Percentiles rank a stretch among this genome's conserved stretches.
Conservation (phyloP, 768 basidiomycete genomes). For the Lactifluus hygrophoroides region DNA sequence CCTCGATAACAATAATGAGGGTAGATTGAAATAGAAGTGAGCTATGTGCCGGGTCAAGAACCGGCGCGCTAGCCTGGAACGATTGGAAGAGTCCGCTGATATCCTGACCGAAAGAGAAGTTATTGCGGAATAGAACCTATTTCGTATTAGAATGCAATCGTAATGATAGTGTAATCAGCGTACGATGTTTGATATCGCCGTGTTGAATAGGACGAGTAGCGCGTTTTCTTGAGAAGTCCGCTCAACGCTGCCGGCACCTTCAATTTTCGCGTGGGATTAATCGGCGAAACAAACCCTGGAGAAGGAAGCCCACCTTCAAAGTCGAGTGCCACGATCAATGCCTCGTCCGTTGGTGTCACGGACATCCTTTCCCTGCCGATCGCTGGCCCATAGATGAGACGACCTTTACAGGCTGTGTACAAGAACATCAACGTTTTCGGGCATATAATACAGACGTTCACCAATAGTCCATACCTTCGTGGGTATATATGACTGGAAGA, state of each 20-base stretch:
- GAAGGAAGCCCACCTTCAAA: no score
- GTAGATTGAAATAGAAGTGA: constrained; percentile 51
- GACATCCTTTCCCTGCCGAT: no score
- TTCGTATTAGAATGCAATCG: constrained; percentile 26
- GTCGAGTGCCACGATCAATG: no score
- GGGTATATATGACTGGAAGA: no score
- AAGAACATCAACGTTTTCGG: neutral
- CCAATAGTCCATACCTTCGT: no score
- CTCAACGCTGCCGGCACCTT: constrained; percentile 57
- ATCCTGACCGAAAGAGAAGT: constrained; percentile 55
- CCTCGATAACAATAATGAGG: constrained; percentile 57
- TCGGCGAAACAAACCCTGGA: no score
- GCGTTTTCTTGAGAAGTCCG: constrained; percentile 53
- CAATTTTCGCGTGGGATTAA: neutral
- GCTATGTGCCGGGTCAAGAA: constrained; percentile 51
- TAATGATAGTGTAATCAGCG: constrained; percentile 16
- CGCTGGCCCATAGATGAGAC: constrained; percentile 66
- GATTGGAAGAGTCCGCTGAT: constrained; percentile 55
- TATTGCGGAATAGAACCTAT: constrained; percentile 57
- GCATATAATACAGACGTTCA: no score
- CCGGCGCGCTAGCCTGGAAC: constrained; percentile 49
- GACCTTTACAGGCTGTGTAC: constrained; percentile 46
- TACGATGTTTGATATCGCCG: constrained; percentile 60
- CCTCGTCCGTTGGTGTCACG: no score
- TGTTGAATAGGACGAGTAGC: no score